A percentile compares a stretch with the other conserved stretches of the same genome.
These are phyloP conservation scores for Collybia sp. DNA, from an alignment of 768 basidiomycete genomes.

Conservation along the genomic window DNA sequence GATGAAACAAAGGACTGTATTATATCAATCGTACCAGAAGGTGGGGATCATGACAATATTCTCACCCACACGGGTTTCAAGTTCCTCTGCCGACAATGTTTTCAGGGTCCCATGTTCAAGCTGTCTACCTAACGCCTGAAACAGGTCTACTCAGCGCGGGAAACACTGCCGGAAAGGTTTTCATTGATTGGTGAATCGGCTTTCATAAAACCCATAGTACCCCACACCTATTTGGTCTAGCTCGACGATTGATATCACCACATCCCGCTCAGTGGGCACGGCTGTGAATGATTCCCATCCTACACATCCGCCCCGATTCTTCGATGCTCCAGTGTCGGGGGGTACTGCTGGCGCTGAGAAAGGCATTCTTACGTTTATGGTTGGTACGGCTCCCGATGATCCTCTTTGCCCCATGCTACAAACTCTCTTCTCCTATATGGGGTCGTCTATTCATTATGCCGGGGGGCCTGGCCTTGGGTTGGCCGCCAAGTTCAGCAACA, in stretches of 20 bases:
- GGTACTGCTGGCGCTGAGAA: conserved; percentile 34
- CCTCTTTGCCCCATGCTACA: conserved; percentile 25
- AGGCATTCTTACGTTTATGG: conserved; percentile 35
- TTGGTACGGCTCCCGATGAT: conserved; percentile 27
- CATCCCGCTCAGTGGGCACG: conserved; percentile 26
- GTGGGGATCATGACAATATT: conserved; percentile 10
- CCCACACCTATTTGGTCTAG: conserved; percentile 11
- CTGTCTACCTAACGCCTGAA: conserved; percentile 28
- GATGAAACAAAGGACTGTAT: conserved; percentile 25
- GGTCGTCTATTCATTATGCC: conserved; percentile 28
- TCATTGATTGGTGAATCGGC: conserved; percentile 33
- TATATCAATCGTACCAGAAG: conserved; percentile 38
- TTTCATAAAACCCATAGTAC: not conserved
- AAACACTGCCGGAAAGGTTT: conserved; percentile 30
- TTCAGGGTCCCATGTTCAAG: conserved; percentile 31
- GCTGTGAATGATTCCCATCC: conserved; percentile 19
- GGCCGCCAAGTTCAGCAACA: conserved; percentile 40
- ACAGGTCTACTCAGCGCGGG: conserved; percentile 28
- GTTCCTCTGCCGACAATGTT: not conserved
- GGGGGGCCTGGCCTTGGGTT: conserved; percentile 37
- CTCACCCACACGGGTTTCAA: not conserved
- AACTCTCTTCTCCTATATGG: conserved; percentile 28
- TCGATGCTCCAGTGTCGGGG: conserved; percentile 38
- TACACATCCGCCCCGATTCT: conserved; percentile 20
- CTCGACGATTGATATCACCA: conserved; percentile 38